These are phyloP conservation scores for Pleurotus platypus DNA, from an alignment of 768 basidiomycete genomes.

Conservation along the genomic window DNA sequence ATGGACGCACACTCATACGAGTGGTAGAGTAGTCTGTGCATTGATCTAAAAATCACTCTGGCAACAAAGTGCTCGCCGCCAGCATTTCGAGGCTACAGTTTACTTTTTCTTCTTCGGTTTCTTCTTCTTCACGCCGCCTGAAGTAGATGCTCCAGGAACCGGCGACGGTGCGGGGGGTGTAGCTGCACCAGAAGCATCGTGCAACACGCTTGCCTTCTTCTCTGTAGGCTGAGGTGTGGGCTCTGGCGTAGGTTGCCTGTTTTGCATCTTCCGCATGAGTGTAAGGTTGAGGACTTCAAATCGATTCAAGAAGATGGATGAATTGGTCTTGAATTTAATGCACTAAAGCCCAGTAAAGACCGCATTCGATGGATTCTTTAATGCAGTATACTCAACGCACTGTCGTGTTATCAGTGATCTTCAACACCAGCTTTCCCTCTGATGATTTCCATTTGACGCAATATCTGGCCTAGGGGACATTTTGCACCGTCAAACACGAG, in stretches of 20 bases:
- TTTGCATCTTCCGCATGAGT: constrained; percentile 85
- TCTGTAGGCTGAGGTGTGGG: constrained; percentile 18
- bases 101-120: constrained; percentile 80
- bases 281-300: constrained; percentile 90
- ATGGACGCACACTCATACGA: no score
- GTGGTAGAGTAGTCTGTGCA: no score
- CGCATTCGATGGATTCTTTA: no score
- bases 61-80: no score
- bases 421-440: constrained; percentile 85
- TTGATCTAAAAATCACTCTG: no score
- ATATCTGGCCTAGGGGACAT: constrained; percentile 67
- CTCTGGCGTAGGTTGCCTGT: constrained; percentile 37
- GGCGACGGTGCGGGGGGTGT: constrained; percentile 22
- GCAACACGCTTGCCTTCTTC: constrained; percentile 13
- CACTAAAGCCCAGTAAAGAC: constrained; percentile 47
- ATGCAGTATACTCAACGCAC: constrained; percentile 42
- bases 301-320: constrained; percentile 92
- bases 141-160: constrained; percentile 23
- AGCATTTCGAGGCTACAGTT: neutral
- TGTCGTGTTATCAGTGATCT: constrained; percentile 87
- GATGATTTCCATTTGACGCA: constrained; percentile 88
- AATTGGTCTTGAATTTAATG: constrained; percentile 94
- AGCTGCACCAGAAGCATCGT: constrained; percentile 12
- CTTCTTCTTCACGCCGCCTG: constrained; percentile 78
- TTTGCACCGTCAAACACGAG: no score